Percentiles rank a stretch among this genome's conserved stretches.
These are phyloP conservation scores for Aspergillus ochraceoroseus DNA, from an alignment of 2,329 filamentous ascomycete species.

Conservation along the genomic window DNA sequence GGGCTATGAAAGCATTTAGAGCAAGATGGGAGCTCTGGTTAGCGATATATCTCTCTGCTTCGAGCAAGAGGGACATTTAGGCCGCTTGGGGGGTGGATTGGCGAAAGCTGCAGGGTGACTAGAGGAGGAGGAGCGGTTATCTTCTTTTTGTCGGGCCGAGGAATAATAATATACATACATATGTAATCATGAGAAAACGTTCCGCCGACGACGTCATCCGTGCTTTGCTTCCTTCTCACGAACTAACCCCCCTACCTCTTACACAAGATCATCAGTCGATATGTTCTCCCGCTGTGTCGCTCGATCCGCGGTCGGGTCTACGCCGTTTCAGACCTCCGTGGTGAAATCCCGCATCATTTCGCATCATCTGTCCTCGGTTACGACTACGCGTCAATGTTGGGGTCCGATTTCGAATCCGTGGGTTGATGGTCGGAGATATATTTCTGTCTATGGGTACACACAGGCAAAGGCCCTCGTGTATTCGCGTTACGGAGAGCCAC, in stretches of 20 bases:
- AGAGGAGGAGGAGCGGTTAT: not conserved
- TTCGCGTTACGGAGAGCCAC: slow-evolving; percentile 47
- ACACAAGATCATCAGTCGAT: slow-evolving; percentile 1
- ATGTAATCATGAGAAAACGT: no score
- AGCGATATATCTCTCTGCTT: slow-evolving; percentile 43
- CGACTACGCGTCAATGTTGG: slow-evolving; percentile 13
- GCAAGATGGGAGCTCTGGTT: slow-evolving; percentile 35
- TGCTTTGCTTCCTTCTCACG: not conserved
- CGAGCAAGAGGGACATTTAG: slow-evolving; percentile 45
- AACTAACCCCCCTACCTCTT: no score
- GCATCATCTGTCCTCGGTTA: slow-evolving; percentile 7
- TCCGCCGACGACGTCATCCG: slow-evolving; percentile 27
- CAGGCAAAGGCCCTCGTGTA: slow-evolving; percentile 49
- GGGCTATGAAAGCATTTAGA: slow-evolving; percentile 43
- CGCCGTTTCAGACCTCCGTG: slow-evolving; percentile 13
- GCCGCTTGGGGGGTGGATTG: slow-evolving; percentile 2
- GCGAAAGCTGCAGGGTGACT: not conserved
- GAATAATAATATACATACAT: no score
- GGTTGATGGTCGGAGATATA: slow-evolving; percentile 31
- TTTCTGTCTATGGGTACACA: slow-evolving; percentile 48
- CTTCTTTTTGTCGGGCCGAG: not conserved
- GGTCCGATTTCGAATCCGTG: slow-evolving; percentile 13
- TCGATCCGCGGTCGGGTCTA: slow-evolving; percentile 20
- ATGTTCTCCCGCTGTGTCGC: slow-evolving; percentile 31
- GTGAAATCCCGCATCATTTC: slow-evolving; percentile 16